phyloP scores from a whole-genome alignment of 495 filamentous ascomycete genomes.

The Hypomontagnella monticulosa region DNA sequence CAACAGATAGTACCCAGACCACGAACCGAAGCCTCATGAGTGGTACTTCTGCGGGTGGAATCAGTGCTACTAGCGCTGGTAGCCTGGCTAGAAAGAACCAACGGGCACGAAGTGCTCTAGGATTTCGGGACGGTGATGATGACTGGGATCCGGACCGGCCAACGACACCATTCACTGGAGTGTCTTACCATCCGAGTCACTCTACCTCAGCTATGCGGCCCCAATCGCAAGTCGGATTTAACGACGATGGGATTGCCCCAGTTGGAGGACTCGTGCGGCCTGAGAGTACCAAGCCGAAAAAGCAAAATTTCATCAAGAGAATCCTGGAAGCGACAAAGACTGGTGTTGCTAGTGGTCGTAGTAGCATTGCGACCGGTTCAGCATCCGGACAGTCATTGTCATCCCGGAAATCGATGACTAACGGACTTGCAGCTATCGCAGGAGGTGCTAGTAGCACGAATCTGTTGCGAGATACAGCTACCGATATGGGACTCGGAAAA shows the following conservation, averaged over 20 bases:
- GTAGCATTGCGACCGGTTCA: conserved; percentile 76
- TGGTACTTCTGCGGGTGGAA: conserved; percentile 84
- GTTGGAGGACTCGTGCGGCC: conserved; percentile 87
- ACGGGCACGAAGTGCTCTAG: conserved; percentile 63
- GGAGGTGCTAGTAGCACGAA: conserved; percentile 54
- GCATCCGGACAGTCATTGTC: conserved; percentile 47
- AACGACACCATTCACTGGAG: conserved; percentile 76
- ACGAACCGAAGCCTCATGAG: conserved; percentile 93
- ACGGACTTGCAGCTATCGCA: conserved; percentile 62
- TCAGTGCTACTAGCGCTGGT: conserved; percentile 95
- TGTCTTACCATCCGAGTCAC: conserved; percentile 87
- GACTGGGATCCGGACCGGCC: conserved; percentile 64
- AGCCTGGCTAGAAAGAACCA: conserved; percentile 81
- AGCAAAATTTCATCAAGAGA: conserved; percentile 94
- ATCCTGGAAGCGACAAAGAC: conserved; percentile 96
- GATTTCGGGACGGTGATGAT: conserved; percentile 58
- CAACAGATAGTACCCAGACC: conserved; percentile 76
- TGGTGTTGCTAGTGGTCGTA: conserved; percentile 86
- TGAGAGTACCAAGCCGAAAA: conserved; percentile 72
- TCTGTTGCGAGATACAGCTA: conserved; percentile 60
- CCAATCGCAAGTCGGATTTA: conserved; percentile 58
- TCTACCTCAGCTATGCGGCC: conserved; percentile 59
- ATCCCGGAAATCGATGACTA: conserved; percentile 38
- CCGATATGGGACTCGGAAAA: conserved; percentile 73
- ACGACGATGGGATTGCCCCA: conserved; percentile 58